Evolutionary conservation across 345 rosid species (phyloP).

Genomic region (Psidium friedrichsthalianum): DNA sequence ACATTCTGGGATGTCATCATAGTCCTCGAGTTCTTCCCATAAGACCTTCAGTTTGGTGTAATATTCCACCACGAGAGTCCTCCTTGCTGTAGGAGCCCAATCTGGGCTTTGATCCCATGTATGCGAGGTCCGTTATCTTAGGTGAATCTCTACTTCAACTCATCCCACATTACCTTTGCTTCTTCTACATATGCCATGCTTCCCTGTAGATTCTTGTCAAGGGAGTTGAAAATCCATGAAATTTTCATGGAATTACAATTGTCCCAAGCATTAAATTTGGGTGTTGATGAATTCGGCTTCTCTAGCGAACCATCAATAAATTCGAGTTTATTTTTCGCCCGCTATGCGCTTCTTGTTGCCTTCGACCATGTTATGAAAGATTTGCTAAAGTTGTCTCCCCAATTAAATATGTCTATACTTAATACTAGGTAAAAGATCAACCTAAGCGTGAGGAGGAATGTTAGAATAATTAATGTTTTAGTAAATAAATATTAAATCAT

Average conservation of each 20-base stretch:
- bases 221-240: neutral
- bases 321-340: neutral
- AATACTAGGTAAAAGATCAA: no score
- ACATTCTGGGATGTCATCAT: neutral
- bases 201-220: neutral
- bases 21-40: neutral
- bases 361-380: neutral
- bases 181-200: neutral
- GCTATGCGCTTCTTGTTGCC: neutral
- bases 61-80: neutral
- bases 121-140: neutral
- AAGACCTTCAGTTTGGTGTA: neutral
- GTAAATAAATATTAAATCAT: no score
- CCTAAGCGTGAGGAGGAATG: no score
- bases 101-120: neutral
- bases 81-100: neutral
- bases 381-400: no score
- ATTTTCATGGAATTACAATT: constrained; percentile 1
- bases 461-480: no score
- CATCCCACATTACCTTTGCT: neutral
- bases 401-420: no score
- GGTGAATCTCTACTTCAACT: neutral
- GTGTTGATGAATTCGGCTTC: neutral
- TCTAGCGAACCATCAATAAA: neutral
- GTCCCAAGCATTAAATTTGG: neutral